Evolutionary conservation across 495 filamentous ascomycete species (phyloP), one percentile per base, ranked within the genome.

Genomic region (Terfezia boudieri): DNA sequence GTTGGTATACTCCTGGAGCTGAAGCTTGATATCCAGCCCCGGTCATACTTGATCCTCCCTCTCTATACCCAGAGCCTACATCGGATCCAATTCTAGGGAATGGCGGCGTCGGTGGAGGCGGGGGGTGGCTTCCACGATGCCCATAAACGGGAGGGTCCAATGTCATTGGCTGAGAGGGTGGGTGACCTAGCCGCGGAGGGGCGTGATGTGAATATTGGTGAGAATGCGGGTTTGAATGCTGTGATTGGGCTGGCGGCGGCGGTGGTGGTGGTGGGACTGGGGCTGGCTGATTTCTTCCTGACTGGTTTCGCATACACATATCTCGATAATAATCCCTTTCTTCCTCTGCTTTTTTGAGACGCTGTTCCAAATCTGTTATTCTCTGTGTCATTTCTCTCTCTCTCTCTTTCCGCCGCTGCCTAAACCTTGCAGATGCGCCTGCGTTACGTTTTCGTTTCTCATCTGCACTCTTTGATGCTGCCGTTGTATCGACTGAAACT

Each of bases 381-480:
- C 74, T 80, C 49, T 75, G 74, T 37, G 78, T 75, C 35, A 81
- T 78, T 61, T 86, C 81, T 60, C 76, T 74, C 67, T 95, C 89
- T 61, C 86, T 87, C 61, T 90, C 82, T 67, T 95, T 96, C 60
- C 84, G 78, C 53, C 89, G 75, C 63, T 83, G 79, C 54, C 90
- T 80, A 61, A 96, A 95, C 46, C 90, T 72, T 55, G 86, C 80
- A 43, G 87, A 94, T 8, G 90, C 90, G 49, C 84, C 85, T 52
- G 92, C 93, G 65, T 98, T 98, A 43, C 86, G 81, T 69, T 86
- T 84, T 52, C 85, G 74, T 68, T 94, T 96, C 70, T 93, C 85
- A 58, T 92, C 86, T 60, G 85, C 82, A 59, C 80, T 80, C 58
- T 82, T 85, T 55, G 84, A 93, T 20, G 80, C 88, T 57, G 81